Percentiles rank a stretch among this genome's conserved stretches.
These are phyloP conservation scores for Phyllosticta citriasiana DNA, from an alignment of 2,329 filamentous ascomycete species.

Conservation along the genomic window DNA sequence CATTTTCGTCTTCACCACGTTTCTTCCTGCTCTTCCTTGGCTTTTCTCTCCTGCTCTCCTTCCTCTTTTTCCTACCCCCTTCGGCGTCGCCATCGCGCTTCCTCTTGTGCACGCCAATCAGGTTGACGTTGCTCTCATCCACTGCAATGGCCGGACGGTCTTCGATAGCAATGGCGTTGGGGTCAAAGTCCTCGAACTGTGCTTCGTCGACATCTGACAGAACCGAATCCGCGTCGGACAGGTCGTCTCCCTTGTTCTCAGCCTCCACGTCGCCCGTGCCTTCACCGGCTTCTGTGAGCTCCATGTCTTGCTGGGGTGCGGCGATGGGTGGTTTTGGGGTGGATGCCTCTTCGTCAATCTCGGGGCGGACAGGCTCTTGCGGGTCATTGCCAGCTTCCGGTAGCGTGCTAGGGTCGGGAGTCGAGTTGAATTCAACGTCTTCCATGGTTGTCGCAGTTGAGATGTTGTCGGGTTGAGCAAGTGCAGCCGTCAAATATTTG, in stretches of 20 bases:
- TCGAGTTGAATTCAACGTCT: slow-evolving; percentile 24
- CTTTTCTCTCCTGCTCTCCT: slow-evolving; percentile 49
- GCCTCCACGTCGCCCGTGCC: slow-evolving; percentile 29
- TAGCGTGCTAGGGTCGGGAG: slow-evolving; percentile 29
- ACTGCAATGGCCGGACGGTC: slow-evolving; percentile 49
- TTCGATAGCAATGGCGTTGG: slow-evolving; percentile 49
- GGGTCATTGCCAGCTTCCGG: slow-evolving; percentile 40
- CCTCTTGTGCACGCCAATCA: slow-evolving; percentile 54
- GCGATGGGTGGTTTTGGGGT: slow-evolving; percentile 33
- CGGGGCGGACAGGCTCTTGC: slow-evolving; percentile 35
- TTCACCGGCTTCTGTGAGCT: slow-evolving; percentile 30
- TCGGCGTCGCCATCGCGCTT: slow-evolving; percentile 53
- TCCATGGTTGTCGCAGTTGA: slow-evolving; percentile 11
- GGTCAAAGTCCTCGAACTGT: slow-evolving; percentile 56
- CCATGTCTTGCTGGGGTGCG: slow-evolving; percentile 36
- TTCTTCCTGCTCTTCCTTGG: slow-evolving; percentile 42
- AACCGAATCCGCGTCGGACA: slow-evolving; percentile 51
- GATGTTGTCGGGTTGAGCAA: neutral
- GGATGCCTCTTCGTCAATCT: slow-evolving; percentile 40
- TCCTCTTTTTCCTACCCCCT: slow-evolving; percentile 57
- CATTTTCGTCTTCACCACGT: slow-evolving; percentile 32
- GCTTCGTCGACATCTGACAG: slow-evolving; percentile 56
- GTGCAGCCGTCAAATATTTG: neutral
- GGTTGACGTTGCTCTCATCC: slow-evolving; percentile 51
- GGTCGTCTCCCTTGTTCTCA: slow-evolving; percentile 27